Conservation (phyloP, 2,329 filamentous ascomycete species). For the Diaporthe sp. region DNA sequence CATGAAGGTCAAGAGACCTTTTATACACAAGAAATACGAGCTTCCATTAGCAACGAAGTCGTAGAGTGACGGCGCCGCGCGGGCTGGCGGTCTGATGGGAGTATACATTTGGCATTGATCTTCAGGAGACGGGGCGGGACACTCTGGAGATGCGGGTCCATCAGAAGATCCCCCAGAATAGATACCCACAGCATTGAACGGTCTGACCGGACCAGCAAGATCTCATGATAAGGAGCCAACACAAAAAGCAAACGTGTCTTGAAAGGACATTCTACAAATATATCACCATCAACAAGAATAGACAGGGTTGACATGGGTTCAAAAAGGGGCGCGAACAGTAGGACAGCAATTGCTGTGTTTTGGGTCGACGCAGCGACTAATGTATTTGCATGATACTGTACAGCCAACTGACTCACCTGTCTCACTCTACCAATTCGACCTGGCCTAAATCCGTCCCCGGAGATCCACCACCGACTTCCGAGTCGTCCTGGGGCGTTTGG, state of each 20-base stretch:
- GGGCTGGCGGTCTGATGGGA: neutral
- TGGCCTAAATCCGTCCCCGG: neutral
- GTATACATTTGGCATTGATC: conserved; percentile 16
- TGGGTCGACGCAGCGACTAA: neutral
- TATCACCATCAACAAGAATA: no score
- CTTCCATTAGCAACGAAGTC: neutral
- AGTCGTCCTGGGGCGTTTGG: neutral
- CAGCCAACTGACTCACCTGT: conserved; percentile 15
- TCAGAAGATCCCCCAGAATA: conserved; percentile 12
- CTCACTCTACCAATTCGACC: neutral
- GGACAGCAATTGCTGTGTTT: neutral
- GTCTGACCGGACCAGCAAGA: neutral
- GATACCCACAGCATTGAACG: neutral
- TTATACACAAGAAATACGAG: neutral
- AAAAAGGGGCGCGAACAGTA: neutral
- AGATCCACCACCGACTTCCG: conserved; percentile 20
- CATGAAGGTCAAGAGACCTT: neutral
- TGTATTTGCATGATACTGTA: neutral
- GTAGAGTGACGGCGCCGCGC: neutral
- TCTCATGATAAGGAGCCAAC: neutral
- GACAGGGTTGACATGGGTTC: neutral
- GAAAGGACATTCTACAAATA: neutral
- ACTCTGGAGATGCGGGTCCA: conserved; percentile 14
- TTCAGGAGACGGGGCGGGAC: conserved; percentile 16
- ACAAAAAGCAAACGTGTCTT: neutral